Evolutionary conservation across 2,329 filamentous ascomycete genomes (phyloP), one percentile per base, ranked within the genome.

Genomic region (Cryphonectria radicalis): DNA sequence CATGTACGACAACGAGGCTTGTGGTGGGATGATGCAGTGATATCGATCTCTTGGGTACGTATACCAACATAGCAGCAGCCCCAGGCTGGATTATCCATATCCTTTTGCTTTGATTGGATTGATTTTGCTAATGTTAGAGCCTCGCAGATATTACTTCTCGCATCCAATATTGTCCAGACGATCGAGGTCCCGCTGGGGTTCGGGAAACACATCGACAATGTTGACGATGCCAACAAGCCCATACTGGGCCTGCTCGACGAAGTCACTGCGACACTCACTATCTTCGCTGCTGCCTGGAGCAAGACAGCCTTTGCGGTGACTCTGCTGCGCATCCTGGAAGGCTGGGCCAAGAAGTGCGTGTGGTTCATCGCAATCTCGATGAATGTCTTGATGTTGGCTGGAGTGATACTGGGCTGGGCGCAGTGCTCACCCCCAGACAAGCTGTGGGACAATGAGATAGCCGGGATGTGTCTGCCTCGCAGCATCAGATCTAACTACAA

Each of bases 251-350:
- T 62, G 59, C 59, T 62, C 8, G 35, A 62, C 59, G 59, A 62
- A 35, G 11, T 62, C 59, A 40, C 59, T 32, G 59, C 32, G 32
- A 62, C 59, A 3, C 59, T 62, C 32, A 62, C 75, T n/a, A 77
- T 78, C 62, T 67, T 77, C 4, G 79, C 77, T 1, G 76, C 78
- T 13, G 75, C 77, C 3, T 74, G 75, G 71, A 79, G 78, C 74
- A 82, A 82, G 74, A 81, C 79, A 0, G 80, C 80, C 1, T 80
- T 82, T 67, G 80, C 78, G 17, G 72, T 80, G 22, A 81, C 79
- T 6, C 75, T 81, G 46, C 75, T 81, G 43, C 77, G 80, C 2
- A 76, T 80, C 37, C 75, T 75, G 53, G 73, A 69, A 63, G 72
- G 76, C 17, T 74, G 77, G 75, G 65, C 75, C 22, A 77, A 74